Base-by-base conservation (phyloP, 2,329 filamentous ascomycete species). In the Aspergillus pseudotamarii region DNA sequence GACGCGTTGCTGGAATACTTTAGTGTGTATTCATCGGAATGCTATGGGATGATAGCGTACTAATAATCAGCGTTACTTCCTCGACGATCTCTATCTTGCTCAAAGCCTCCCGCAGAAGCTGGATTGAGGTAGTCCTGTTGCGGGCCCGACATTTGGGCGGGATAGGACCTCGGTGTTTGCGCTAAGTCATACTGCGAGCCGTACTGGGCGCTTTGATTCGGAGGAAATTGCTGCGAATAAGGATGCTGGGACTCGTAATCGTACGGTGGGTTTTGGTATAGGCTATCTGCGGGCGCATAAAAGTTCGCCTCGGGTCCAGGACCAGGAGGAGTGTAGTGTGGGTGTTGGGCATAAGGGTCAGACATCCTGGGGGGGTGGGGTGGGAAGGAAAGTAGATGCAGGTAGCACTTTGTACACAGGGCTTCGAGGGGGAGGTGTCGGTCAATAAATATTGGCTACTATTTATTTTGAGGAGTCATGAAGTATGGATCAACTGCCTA, bases 341-440 rank as follows among this genome's bases (percentile, higher is more conserved):
- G 60, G 41, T 79, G 72, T 48, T 81, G 77, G 66, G 83, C 79
- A 78, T 85, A 85, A 43, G 82, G 82, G 63, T 82, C 82, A 19
- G 83, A 85, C 84, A 86, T 86, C 62, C 21, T 54, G 32, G 38
- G 23, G n/a, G 23, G 23, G 43, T 75, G 67, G 48, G 48, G 28
- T 28, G 48, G 28, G 16, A 28, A 32, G 48, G 28, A 6, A 28
- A 32, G 48, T 51, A 51, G 26, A 30, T 51, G 2, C 26, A 51
- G 46, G 6, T 30, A 51, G 16, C 26, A 19, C 19, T 4, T n/a
- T 28, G 48, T 48, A 30, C 14, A 28, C 6, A 16, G 46, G 12
- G 6, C 6, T 19, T 10, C 23, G 46, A 50, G 26, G 48, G 23
- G 14, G 26, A n/a, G 26, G 14, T 11, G 48, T 30, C 16, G 6